Base-by-base conservation (phyloP, 805 yeast genomes). In the Saturnispora silvae region DNA sequence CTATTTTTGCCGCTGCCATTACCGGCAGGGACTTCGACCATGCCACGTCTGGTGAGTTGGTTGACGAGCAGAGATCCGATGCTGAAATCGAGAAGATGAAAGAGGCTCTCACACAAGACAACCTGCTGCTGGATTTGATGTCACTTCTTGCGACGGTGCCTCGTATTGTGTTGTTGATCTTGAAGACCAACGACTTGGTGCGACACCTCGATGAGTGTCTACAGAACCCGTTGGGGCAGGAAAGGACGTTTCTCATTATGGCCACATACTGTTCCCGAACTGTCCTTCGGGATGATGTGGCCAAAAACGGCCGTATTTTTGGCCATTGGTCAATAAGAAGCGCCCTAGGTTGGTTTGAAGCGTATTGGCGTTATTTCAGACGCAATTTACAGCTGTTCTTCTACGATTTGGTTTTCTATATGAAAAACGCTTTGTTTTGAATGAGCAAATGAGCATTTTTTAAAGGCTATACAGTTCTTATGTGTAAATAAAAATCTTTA, bases 141-240 rank as follows among this genome's bases (percentile, higher is more conserved):
- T 60, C 70, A 13, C 70, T 92, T 33, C 63, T 92, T 28, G 74
- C 87, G 10, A 63, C 69, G 13, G 75, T 92, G 62, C 99, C 99
- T 2, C 65, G 87, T 31, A 75, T 87, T 14, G 95, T 92, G 17
- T 57, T 92, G 20, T 66, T 92, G 43, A 83, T 92, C 33, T 63
- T 92, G 51, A 92, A 92, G 54, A 94, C 99, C 0, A 92, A 92
- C 54, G 99, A 92, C 60, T 66, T 92, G 35, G 85, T 95, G 0
- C 68, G 99, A 49, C 80, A 77, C 48, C 64, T 92, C 33, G 98
- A 92, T 57, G 97, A 89, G 51, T 65, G 72, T 38, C 65, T 89
- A 39, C 72, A 81, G 33, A 76, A 77, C 43, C 94, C 96, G 1
- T 59, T 87, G 32, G 96, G 97, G 0, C 79, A 82, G 5, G 89